Evolutionary conservation across 2,329 filamentous ascomycete species (phyloP).

Genomic region (Gnomoniopsis sp.): DNA sequence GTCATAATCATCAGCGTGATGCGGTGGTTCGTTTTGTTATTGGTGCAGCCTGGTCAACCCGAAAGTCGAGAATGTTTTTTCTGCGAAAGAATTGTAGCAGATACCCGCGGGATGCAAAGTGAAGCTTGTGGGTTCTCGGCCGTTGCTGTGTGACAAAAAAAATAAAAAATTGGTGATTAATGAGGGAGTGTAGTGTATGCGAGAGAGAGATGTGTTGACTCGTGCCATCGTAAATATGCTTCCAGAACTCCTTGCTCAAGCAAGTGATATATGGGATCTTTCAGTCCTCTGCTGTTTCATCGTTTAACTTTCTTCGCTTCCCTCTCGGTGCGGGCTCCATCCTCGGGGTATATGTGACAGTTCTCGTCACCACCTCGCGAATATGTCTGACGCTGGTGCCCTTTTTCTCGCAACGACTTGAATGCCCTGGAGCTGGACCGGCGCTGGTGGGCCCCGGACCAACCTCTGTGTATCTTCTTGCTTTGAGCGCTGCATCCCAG

Average conservation of each 20-base stretch:
- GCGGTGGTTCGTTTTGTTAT: neutral
- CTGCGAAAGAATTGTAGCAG: neutral
- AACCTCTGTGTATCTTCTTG: constrained; percentile 57
- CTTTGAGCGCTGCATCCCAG: constrained; percentile 71
- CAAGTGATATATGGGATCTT: neutral
- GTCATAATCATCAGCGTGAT: constrained; percentile 17
- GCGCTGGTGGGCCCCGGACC: constrained; percentile 34
- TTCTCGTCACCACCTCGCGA: constrained; percentile 88
- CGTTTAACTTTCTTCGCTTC: constrained; percentile 72
- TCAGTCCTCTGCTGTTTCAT: constrained; percentile 1
- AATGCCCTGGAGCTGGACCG: constrained; percentile 1
- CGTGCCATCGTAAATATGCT: constrained; percentile 2
- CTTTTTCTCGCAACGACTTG: constrained; percentile 46
- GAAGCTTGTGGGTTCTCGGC: neutral
- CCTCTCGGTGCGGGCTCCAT: constrained; percentile 89
- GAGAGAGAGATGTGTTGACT: constrained; percentile 1
- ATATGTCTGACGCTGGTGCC: constrained; percentile 66
- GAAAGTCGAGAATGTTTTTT: neutral
- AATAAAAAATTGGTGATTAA: neutral
- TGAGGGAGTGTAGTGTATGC: neutral
- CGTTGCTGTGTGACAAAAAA: neutral
- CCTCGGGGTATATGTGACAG: constrained; percentile 82
- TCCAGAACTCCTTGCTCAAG: constrained; percentile 10
- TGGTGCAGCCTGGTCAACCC: neutral
- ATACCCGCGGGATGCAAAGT: neutral